Evolutionary conservation across 192 early-diverging fungal genomes (phyloP).

Genomic region (Diversispora epigaea): DNA sequence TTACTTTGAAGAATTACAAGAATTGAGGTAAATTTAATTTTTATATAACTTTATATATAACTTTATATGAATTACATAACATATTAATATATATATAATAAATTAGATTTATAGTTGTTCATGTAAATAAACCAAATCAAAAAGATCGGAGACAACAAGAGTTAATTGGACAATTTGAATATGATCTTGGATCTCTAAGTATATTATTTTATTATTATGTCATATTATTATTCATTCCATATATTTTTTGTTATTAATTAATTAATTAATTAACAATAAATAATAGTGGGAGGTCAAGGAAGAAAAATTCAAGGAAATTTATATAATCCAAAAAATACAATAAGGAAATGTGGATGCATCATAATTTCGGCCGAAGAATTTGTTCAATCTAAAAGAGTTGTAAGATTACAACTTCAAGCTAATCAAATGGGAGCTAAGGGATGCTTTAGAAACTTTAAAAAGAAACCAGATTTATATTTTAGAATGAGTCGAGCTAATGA

Average conservation of each 20-base stretch:
- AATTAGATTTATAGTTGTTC: no score
- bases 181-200: no score
- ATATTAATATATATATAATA: no score
- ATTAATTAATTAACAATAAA: background rate
- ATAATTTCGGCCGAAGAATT: slow-evolving; percentile 48
- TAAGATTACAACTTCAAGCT: slow-evolving; percentile 42
- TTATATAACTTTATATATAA: no score
- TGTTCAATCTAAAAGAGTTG: slow-evolving; percentile 2
- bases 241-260: slow-evolving; percentile 33
- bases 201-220: slow-evolving; percentile 13
- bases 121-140: no score
- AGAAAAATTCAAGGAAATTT: slow-evolving; percentile 8
- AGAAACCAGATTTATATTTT: slow-evolving; percentile 36
- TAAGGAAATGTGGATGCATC: slow-evolving; percentile 41
- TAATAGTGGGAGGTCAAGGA: slow-evolving; percentile 36
- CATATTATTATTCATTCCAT: slow-evolving; percentile 37
- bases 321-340: slow-evolving; percentile 29
- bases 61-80: no score
- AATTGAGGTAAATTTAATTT: no score
- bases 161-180: no score
- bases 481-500: slow-evolving; percentile 43
- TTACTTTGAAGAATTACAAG: no score
- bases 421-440: slow-evolving; percentile 38
- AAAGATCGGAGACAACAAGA: no score
- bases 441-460: slow-evolving; percentile 20